Percentiles rank a stretch among this genome's conserved stretches.
These are phyloP conservation scores for Leccinum boreale DNA, from an alignment of 768 basidiomycete genomes.

Conservation along the genomic window DNA sequence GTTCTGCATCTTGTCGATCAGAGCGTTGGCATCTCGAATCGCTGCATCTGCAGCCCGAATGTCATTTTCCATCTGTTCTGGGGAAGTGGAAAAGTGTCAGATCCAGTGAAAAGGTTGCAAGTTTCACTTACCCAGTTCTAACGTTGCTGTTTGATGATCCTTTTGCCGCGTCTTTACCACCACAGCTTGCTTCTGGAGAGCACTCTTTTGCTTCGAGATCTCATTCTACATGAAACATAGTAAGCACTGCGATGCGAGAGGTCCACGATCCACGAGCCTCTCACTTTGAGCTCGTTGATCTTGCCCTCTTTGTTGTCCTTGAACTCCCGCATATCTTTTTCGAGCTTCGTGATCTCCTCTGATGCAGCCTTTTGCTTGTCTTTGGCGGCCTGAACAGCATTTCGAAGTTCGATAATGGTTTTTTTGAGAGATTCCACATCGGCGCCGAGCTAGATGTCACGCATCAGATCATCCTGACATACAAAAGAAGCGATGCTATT, in stretches of 20 bases:
- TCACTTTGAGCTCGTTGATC: slow-evolving; percentile 87
- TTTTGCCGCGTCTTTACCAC: slow-evolving; percentile 84
- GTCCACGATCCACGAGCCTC: slow-evolving; percentile 3
- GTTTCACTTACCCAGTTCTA: slow-evolving; percentile 74
- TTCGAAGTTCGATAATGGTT: slow-evolving; percentile 55
- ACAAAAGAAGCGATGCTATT: not conserved
- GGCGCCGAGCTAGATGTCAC: slow-evolving; percentile 58
- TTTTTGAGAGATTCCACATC: slow-evolving; percentile 75
- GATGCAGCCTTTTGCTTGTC: slow-evolving; percentile 75
- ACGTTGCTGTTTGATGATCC: slow-evolving; percentile 79
- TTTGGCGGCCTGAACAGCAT: slow-evolving; percentile 60
- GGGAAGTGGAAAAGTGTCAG: not conserved
- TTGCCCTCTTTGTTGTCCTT: slow-evolving; percentile 99
- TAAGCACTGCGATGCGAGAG: not conserved
- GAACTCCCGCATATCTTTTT: slow-evolving; percentile 98
- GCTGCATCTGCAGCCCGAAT: slow-evolving; percentile 23
- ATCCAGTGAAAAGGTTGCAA: not conserved
- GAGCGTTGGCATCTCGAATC: slow-evolving; percentile 33
- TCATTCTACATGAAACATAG: slow-evolving; percentile 41
- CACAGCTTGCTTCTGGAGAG: slow-evolving; percentile 76
- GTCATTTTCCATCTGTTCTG: slow-evolving; percentile 32
- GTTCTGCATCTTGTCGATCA: slow-evolving; percentile 51
- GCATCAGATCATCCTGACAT: not conserved
- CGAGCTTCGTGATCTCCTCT: slow-evolving; percentile 79
- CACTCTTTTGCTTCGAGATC: slow-evolving; percentile 78